Evolutionary conservation across 768 basidiomycete species (phyloP).

Genomic region (Boletus coccyginus): DNA sequence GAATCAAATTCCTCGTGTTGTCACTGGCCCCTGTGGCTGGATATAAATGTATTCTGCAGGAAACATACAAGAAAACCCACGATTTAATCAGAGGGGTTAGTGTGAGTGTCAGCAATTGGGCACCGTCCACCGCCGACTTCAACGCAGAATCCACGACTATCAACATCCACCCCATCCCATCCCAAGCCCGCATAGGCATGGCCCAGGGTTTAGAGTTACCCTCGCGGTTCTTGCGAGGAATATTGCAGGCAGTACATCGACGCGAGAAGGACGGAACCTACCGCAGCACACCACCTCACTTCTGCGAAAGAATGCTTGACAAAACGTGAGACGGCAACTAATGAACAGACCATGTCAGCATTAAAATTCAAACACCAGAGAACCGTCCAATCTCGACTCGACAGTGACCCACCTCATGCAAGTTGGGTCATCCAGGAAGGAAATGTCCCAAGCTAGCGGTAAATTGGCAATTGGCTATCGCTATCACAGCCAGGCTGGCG

Average conservation of each 20-base stretch:
- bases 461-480: constrained; percentile 12
- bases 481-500: background rate
- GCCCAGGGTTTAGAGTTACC: background rate
- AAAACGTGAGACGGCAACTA: background rate
- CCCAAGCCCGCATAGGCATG: background rate
- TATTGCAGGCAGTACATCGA: background rate
- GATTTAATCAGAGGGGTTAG: background rate
- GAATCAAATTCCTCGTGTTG: constrained; percentile 1
- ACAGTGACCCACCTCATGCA: constrained; percentile 1
- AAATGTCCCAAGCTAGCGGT: background rate
- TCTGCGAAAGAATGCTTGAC: background rate
- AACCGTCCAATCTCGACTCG: background rate
- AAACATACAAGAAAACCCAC: background rate
- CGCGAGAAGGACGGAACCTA: background rate
- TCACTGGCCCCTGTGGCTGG: background rate
- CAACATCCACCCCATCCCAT: background rate
- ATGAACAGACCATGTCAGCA: background rate
- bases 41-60: background rate
- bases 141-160: background rate
- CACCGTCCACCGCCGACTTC: constrained; percentile 1
- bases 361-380: constrained; percentile 1
- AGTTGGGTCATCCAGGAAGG: background rate
- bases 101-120: background rate
- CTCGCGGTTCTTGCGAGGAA: background rate
- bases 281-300: background rate